Evolutionary conservation across 768 basidiomycete genomes (phyloP).

Genomic region (Gloeopeniophorella convolvens): DNA sequence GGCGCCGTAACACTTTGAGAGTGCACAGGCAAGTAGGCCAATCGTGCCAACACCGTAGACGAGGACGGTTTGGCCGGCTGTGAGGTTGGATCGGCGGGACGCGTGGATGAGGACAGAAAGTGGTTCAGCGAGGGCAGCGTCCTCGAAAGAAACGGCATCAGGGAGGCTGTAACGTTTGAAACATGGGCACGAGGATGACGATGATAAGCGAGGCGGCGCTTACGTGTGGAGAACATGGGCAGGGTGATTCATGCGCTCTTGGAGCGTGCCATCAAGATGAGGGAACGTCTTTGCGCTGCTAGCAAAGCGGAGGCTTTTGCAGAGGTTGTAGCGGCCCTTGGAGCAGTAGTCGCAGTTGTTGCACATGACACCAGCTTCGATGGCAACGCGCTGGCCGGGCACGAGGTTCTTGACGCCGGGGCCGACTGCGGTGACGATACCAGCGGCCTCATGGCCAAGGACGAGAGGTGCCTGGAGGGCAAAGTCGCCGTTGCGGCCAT

Average conservation of each 20-base stretch:
- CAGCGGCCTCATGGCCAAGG: conserved; percentile 92
- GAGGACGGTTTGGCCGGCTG: conserved; percentile 62
- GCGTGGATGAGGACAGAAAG: conserved; percentile 82
- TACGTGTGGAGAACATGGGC: conserved; percentile 82
- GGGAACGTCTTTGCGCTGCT: conserved; percentile 88
- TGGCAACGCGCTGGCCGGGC: conserved; percentile 84
- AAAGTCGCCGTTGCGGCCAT: conserved; percentile 91
- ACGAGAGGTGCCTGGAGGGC: conserved; percentile 79
- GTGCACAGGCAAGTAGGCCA: conserved; percentile 81
- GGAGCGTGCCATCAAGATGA: conserved; percentile 89
- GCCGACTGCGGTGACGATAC: conserved; percentile 78
- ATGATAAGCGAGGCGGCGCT: conserved; percentile 26
- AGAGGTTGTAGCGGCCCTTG: conserved; percentile 87
- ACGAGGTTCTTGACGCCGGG: conserved; percentile 55
- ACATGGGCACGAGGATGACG: neutral
- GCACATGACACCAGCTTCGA: conserved; percentile 92
- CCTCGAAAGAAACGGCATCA: conserved; percentile 65
- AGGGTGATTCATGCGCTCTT: conserved; percentile 84
- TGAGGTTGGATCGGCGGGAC: conserved; percentile 37
- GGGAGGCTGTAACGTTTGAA: conserved; percentile 49
- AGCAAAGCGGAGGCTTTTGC: conserved; percentile 84
- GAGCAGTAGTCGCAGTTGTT: conserved; percentile 62
- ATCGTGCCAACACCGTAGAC: conserved; percentile 93
- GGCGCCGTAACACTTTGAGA: conserved; percentile 68
- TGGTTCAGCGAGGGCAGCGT: conserved; percentile 88